phyloP scores from a whole-genome alignment of 345 rosid species.

The Brassica cretica region DNA sequence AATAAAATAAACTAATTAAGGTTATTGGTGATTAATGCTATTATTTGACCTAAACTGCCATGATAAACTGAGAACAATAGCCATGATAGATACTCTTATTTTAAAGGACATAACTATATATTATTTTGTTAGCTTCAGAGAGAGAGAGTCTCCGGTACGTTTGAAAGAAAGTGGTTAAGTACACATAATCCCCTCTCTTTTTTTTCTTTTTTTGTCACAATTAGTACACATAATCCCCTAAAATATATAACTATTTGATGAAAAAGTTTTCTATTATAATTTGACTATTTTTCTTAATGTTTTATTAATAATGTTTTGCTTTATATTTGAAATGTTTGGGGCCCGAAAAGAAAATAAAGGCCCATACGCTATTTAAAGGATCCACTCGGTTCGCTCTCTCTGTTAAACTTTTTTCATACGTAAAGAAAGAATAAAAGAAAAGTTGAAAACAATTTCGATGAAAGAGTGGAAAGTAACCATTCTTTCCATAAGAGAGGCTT shows the following conservation, averaged over 20 bases:
- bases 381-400: neutral
- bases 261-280: neutral
- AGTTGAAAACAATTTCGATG: neutral
- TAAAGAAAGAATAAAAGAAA: neutral
- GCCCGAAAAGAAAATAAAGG: constrained; percentile 13
- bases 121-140: constrained; percentile 24
- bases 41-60: constrained; percentile 34
- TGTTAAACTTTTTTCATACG: neutral
- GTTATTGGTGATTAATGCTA: constrained; percentile 17
- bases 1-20: neutral
- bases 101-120: neutral
- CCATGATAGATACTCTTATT: constrained; percentile 12
- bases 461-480: too few relatives aligned
- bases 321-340: constrained; percentile 1
- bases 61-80: constrained; percentile 25
- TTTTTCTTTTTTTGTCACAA: too few relatives aligned
- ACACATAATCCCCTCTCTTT: constrained; percentile 25
- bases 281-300: constrained; percentile 10
- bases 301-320: neutral
- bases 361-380: constrained; percentile 27
- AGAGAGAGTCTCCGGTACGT: constrained; percentile 31
- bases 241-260: neutral
- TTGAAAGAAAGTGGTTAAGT: constrained; percentile 37
- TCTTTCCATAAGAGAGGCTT: too few relatives aligned
- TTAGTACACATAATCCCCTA: constrained; percentile 31